Evolutionary conservation across 306 rosid genomes (phyloP), one percentile per base, ranked within the genome.

Genomic region (Ormosia emarginata): DNA sequence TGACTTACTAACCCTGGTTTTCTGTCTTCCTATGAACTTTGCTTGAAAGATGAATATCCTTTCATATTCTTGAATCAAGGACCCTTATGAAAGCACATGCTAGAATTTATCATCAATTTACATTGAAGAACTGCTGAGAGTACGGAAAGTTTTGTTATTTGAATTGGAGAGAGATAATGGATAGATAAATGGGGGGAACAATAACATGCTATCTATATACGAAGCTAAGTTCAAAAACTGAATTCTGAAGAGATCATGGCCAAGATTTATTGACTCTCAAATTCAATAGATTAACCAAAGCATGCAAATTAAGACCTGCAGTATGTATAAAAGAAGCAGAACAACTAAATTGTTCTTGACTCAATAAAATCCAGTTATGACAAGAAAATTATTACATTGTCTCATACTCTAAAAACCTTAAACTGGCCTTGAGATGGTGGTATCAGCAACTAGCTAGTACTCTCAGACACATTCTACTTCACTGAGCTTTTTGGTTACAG

Each of bases 321-420:
- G 24, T 24, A 24, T 24, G 30, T 33, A 17, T 10, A 40, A 37
- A 71, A 72, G 11, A 41, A 64, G 50, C 7, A 59, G 53, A 67
- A 81, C 24, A 24, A 65, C 63, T 71, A 75, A 12, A 11, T 49
- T 30, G 80, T 58, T 46, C 10, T 33, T 62, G 57, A 72, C 29
- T 24, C 43, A 62, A 58, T 12, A 1, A 57, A 69, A 79, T 11
- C 10, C 59, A 14, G 73, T 58, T 52, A 65, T 56, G 79, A 78
- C 47, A 41, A 65, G 77, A 79, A 73, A 79, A 33, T 46, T 5
- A 68, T 67, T 41, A 75, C 79, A 70, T 39, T 11, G 8, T 10
- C 11, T 63, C 63, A 46, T 68, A 12, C 82, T 69, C 33, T n/a
- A 69, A 77, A 77, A 77, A 7, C 72, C 87, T 65, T 66, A 67